Conservation (phyloP, 306 rosid species). For the Clitoria ternatea region DNA sequence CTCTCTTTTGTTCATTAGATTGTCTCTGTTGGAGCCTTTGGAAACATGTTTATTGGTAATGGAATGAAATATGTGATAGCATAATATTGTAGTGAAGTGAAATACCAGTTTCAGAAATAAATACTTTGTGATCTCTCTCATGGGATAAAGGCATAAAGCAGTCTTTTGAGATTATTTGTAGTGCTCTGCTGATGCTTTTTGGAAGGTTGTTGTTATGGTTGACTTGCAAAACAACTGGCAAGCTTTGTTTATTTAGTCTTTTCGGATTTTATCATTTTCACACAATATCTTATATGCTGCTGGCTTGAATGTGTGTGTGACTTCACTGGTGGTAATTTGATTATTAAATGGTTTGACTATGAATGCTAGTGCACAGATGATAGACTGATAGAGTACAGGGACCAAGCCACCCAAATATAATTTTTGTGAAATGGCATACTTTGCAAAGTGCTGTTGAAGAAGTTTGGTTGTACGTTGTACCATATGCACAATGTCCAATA, state of each 20-base stretch:
- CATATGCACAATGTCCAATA: neutral
- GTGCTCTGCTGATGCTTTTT: neutral
- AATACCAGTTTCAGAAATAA: neutral
- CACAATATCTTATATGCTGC: neutral
- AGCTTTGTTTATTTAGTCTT: neutral
- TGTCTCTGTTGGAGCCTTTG: conserved; percentile 8
- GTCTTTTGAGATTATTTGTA: neutral
- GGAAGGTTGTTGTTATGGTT: neutral
- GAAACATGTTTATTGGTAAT: neutral
- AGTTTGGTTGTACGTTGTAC: neutral
- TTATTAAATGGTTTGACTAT: neutral
- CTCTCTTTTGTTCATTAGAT: neutral
- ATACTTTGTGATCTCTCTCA: neutral
- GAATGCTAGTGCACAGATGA: neutral
- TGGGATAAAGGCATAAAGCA: neutral
- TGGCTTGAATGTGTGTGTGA: neutral
- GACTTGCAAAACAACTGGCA: neutral
- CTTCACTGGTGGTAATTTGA: neutral
- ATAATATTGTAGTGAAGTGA: neutral
- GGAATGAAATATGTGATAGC: neutral
- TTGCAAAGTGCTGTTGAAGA: neutral
- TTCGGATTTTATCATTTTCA: neutral
- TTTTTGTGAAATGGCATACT: neutral
- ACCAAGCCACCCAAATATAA: neutral
- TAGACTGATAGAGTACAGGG: neutral